phyloP scores from a whole-genome alignment of 768 basidiomycete genomes.

The Russula earlei region DNA sequence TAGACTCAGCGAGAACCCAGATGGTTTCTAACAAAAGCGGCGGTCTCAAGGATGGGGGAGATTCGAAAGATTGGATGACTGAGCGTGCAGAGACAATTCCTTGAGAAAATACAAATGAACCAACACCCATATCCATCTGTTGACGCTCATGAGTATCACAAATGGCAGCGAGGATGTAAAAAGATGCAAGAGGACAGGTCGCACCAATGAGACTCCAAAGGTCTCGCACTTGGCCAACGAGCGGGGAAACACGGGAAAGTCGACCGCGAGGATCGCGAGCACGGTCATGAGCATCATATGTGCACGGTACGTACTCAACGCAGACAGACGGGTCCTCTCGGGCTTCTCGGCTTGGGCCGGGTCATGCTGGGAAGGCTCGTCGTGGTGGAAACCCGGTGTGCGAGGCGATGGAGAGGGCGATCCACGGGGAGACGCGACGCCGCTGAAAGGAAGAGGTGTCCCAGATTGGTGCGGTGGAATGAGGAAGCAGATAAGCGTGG shows the following conservation, averaged over 20 bases:
- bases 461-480: conserved; percentile 35
- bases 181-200: conserved; percentile 23
- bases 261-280: conserved; percentile 88
- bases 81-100: conserved; percentile 87
- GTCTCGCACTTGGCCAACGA: conserved; percentile 86
- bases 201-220: conserved; percentile 87
- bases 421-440: conserved; percentile 21
- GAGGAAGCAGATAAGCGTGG: conserved; percentile 34
- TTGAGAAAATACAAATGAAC: conserved; percentile 95
- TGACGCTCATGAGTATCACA: neutral
- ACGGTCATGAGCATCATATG: conserved; percentile 94
- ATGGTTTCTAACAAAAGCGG: conserved; percentile 44
- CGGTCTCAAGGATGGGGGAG: conserved; percentile 42
- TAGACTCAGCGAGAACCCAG: conserved; percentile 42
- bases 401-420: conserved; percentile 10
- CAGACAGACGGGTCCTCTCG: conserved; percentile 43
- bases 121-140: conserved; percentile 97
- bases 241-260: conserved; percentile 89
- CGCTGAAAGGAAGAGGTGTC: conserved; percentile 44
- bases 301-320: conserved; percentile 79
- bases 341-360: neutral
- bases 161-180: neutral
- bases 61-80: conserved; percentile 61
- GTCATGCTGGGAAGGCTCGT: neutral
- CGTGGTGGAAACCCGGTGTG: conserved; percentile 2